phyloP scores from a whole-genome alignment of 2,329 filamentous ascomycete genomes.

The Botrytis fragariae region DNA sequence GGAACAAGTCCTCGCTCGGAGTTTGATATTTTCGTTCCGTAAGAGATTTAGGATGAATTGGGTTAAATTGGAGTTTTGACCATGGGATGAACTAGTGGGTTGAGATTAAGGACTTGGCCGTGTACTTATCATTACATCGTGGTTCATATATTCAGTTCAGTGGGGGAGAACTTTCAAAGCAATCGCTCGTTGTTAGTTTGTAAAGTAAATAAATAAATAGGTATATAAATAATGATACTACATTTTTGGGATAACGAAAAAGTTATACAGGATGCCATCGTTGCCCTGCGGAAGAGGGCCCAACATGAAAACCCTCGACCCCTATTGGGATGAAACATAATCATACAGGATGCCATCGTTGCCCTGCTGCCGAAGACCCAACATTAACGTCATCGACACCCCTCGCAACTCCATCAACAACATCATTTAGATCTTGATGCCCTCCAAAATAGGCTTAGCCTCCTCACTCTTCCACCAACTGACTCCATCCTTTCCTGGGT shows the following conservation, averaged over 20 bases:
- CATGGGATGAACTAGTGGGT: neutral
- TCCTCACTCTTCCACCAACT: constrained; percentile 81
- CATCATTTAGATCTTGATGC: constrained; percentile 36
- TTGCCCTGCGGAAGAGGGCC: constrained; percentile 34
- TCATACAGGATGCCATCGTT: constrained; percentile 37
- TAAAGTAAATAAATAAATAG: neutral
- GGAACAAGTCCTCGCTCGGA: neutral
- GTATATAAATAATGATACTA: constrained; percentile 13
- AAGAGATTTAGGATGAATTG: constrained; percentile 5
- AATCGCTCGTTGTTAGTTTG: neutral
- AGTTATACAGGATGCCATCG: constrained; percentile 36
- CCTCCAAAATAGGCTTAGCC: constrained; percentile 38
- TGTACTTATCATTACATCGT: neutral
- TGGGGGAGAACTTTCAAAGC: neutral
- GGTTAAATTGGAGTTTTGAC: constrained; percentile 1
- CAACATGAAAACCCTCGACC: constrained; percentile 37
- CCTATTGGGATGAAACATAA: constrained; percentile 26
- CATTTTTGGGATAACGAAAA: constrained; percentile 19
- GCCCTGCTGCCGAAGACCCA: constrained; percentile 32
- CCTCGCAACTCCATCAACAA: neutral
- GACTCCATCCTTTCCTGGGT: constrained; percentile 66
- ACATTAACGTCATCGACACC: constrained; percentile 34
- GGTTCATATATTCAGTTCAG: neutral
- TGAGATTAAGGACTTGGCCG: neutral
- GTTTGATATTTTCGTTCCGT: neutral